phyloP scores from a whole-genome alignment of 1,139 yeast genomes.

The Nadsonia commutata region DNA sequence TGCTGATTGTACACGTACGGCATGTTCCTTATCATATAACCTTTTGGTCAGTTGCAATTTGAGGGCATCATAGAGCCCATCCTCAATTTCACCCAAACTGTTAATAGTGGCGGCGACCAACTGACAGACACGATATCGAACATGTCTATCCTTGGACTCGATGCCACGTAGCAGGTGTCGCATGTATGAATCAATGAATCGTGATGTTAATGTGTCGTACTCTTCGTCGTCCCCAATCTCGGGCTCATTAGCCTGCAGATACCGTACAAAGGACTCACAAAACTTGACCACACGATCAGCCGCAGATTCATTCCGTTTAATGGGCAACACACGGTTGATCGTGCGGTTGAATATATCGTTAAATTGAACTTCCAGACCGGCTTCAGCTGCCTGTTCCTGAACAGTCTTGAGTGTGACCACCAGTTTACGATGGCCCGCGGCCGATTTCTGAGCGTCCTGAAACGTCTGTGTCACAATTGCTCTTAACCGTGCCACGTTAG shows the following conservation, averaged over 20 bases:
- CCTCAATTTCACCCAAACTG: slow-evolving; percentile 63
- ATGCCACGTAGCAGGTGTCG: slow-evolving; percentile 60
- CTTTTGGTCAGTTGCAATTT: slow-evolving; percentile 49
- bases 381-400: not conserved
- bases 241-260: slow-evolving; percentile 28
- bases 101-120: slow-evolving; percentile 60
- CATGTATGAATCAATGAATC: slow-evolving; percentile 49
- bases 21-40: slow-evolving; percentile 63
- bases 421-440: not conserved
- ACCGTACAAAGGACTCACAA: slow-evolving; percentile 47
- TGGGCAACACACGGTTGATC: slow-evolving; percentile 48
- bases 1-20: slow-evolving; percentile 70
- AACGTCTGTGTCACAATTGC: not conserved
- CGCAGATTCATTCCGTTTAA: slow-evolving; percentile 54
- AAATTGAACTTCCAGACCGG: slow-evolving; percentile 38
- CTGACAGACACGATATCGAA: slow-evolving; percentile 71
- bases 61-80: slow-evolving; percentile 50
- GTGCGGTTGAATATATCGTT: slow-evolving; percentile 43
- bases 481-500: too few relatives aligned
- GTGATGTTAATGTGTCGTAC: slow-evolving; percentile 21
- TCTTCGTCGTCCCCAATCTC: slow-evolving; percentile 26
- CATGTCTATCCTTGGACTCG: slow-evolving; percentile 61
- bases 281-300: slow-evolving; percentile 74
- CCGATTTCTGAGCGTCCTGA: not conserved
- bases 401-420: not conserved